Evolutionary conservation across 306 rosid species (phyloP).

Genomic region (Pterocarpus macrocarpus): DNA sequence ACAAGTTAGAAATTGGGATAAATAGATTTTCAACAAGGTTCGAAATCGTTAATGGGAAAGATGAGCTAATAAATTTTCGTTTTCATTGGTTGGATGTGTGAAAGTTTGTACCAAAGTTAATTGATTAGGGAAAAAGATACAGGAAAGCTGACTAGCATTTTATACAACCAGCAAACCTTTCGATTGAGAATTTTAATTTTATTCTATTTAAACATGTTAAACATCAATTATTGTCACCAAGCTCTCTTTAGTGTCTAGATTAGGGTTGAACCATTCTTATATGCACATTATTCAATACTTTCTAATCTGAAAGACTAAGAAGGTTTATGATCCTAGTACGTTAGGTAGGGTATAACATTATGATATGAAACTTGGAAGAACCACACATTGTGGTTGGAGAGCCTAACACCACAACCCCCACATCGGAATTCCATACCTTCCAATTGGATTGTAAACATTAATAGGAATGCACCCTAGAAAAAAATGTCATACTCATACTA

Average conservation of each 20-base stretch:
- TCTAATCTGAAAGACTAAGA: not conserved
- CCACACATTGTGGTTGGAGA: conserved; percentile 2
- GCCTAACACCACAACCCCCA: not conserved
- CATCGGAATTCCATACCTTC: not conserved
- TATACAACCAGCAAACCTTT: not conserved
- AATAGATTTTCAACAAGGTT: not conserved
- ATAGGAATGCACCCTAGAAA: conserved; percentile 35
- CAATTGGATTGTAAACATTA: not conserved
- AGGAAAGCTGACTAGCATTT: too few species aligned
- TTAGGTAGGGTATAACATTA: conserved; percentile 19
- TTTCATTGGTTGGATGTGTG: conserved; percentile 1
- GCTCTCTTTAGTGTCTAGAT: not conserved
- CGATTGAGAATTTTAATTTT: conserved; percentile 10
- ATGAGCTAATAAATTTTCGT: conserved; percentile 25
- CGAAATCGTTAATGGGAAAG: conserved; percentile 29
- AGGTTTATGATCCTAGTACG: not conserved
- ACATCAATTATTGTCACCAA: not conserved
- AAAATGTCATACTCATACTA: conserved; percentile 4
- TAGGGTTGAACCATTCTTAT: not conserved
- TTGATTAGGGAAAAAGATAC: too few species aligned
- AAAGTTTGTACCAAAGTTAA: not conserved
- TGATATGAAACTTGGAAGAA: conserved; percentile 9
- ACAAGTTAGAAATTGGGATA: conserved; percentile 3
- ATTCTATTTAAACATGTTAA: not conserved
- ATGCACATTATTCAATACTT: not conserved